Conservation (phyloP, 805 yeast species). For the Metschnikowia aberdeeniae region DNA sequence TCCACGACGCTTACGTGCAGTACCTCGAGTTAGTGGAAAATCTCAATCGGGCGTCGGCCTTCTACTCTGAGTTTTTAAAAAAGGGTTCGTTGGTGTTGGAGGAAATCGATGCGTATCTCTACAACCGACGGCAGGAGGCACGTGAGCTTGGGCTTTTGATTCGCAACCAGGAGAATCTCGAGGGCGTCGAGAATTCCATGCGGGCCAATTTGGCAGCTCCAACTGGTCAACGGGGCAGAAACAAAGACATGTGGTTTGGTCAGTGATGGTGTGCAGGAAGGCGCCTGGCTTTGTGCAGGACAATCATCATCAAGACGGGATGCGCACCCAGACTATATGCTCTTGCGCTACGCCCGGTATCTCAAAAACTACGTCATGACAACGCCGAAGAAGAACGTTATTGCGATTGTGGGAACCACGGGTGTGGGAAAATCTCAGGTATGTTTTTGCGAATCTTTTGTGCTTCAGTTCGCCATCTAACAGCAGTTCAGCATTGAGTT, state of each 20-base stretch:
- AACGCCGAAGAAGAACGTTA: constrained; percentile 35
- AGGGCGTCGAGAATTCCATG: constrained; percentile 15
- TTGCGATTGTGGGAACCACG: constrained; percentile 85
- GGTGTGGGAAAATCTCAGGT: constrained; percentile 94
- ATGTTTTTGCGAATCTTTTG: constrained; percentile 13
- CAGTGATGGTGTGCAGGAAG: neutral
- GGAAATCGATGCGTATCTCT: constrained; percentile 51
- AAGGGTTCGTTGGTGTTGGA: constrained; percentile 43
- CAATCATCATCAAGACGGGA: neutral
- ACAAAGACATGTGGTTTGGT: neutral
- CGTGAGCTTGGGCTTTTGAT: constrained; percentile 40
- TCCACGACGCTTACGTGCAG: constrained; percentile 48
- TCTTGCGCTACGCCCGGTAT: constrained; percentile 17
- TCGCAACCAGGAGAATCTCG: constrained; percentile 12
- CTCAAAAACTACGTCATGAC: constrained; percentile 28
- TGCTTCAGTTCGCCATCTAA: neutral
- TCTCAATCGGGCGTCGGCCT: constrained; percentile 62
- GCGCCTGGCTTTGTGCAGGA: neutral
- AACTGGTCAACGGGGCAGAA: constrained; percentile 6
- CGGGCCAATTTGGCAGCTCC: constrained; percentile 11
- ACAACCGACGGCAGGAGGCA: constrained; percentile 49
- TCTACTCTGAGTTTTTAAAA: constrained; percentile 59
- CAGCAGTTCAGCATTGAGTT: constrained; percentile 64
- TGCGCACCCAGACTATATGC: constrained; percentile 7
- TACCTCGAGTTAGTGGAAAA: constrained; percentile 56